A percentile compares a stretch with the other conserved stretches of the same genome.
Evolutionary conservation across 2,329 filamentous ascomycete genomes (phyloP).

Genomic region (Alternaria hordeiaustralica): DNA sequence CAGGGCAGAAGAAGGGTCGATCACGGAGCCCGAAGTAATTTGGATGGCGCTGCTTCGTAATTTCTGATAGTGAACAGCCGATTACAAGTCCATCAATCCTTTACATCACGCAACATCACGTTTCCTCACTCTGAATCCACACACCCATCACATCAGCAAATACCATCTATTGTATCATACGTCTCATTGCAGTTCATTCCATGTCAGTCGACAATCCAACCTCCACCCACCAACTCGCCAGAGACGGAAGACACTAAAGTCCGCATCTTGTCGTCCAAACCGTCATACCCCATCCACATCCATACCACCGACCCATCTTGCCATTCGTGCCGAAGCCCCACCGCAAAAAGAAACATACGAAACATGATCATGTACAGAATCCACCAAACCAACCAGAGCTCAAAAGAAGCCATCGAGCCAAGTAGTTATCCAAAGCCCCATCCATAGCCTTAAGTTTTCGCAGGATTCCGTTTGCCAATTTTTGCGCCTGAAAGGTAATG

Average conservation of each 20-base stretch:
- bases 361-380: slow-evolving; percentile 2
- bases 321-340: background rate
- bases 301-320: background rate
- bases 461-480: background rate
- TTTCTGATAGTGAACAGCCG: rapidly evolving
- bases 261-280: background rate
- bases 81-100: background rate
- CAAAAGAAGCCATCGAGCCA: background rate
- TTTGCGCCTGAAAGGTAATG: background rate
- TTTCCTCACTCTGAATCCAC: background rate
- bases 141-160: background rate
- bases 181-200: background rate
- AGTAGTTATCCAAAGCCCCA: background rate
- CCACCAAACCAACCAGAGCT: background rate
- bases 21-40: rapidly evolving
- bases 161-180: background rate
- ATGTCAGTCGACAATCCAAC: background rate
- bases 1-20: background rate
- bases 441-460: background rate
- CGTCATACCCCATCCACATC: background rate
- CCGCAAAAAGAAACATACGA: background rate
- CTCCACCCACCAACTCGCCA: background rate
- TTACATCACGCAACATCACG: background rate
- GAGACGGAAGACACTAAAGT: background rate
- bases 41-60: background rate